Base-by-base conservation (phyloP, 1,284 basidiomycete species). In the Tremellales sp. region DNA sequence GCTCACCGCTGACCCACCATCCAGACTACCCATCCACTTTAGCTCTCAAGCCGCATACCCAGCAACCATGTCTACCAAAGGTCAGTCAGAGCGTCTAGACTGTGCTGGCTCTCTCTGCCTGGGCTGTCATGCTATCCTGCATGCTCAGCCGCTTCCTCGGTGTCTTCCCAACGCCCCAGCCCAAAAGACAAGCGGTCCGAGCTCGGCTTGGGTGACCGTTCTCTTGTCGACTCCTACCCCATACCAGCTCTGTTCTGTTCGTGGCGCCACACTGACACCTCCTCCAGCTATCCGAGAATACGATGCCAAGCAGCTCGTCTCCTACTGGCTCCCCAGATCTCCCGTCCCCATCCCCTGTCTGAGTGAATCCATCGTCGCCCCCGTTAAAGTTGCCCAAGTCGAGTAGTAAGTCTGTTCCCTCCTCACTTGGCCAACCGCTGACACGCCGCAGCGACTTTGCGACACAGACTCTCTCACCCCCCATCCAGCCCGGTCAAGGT, bases 281-380 rank as follows among this genome's bases (percentile, higher is more conserved):
- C 31, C 38, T 19, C 6, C 46, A 89, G 87, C 88, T 63, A 91
- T 92, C 76, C 84, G 86, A 70, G 88, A 92, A 78, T 92, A 88
- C 78, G 89, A 93, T 71, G 90, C 90, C 61, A 95, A 95, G 79
- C 85, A 93, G 60, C 79, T 94, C 55, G 79, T 94, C 40, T 87
- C 87, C 40, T 93, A 94, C 79, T 93, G 89, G 89, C 84, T 95
- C 56, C 82, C 86, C 72, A 83, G 88, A 55, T 86, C 88, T 24
- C 86, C 89, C 22, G 71, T 84, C 18, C 71, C 71, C 46, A 67
- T 72, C 60, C 60, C 71, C 40, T 68, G 64, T 59, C 62, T 64
- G 47, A 66, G 66, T 53, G 66, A 71, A 39, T 66, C 67, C 27
- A 69, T 68, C 25, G 64, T 68, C 43, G 66, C 66, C 19, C 67